Evolutionary conservation across 176 grass and related monocot genomes (phyloP).

Genomic region (Eragrostis nindensis): DNA sequence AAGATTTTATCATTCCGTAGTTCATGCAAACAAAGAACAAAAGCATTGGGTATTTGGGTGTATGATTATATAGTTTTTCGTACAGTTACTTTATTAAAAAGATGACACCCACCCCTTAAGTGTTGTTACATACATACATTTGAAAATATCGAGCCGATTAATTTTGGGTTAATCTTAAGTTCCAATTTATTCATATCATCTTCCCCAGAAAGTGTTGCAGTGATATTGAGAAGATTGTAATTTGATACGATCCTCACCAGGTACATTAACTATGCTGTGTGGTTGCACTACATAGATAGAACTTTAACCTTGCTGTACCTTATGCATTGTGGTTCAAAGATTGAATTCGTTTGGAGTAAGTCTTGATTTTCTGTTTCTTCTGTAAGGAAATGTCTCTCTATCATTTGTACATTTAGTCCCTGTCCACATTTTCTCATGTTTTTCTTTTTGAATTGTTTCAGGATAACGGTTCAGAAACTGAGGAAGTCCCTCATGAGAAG

Average conservation of each 20-base stretch:
- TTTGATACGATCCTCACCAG: neutral
- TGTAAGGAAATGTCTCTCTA: slow-evolving; percentile 13
- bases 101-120: neutral
- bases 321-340: slow-evolving; percentile 1
- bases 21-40: neutral
- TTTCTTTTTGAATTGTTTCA: slow-evolving; percentile 46
- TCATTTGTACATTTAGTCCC: slow-evolving; percentile 10
- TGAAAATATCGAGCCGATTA: neutral
- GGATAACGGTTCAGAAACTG: slow-evolving; percentile 57
- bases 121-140: neutral
- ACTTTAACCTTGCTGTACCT: neutral
- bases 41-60: neutral
- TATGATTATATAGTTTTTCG: neutral
- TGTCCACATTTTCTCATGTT: slow-evolving; percentile 38
- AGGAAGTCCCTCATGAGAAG: slow-evolving; percentile 50
- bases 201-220: neutral
- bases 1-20: slow-evolving; percentile 13
- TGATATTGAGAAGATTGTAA: neutral
- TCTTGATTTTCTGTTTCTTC: slow-evolving; percentile 30
- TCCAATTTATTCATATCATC: neutral
- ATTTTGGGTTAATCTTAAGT: neutral
- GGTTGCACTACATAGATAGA: neutral
- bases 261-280: neutral
- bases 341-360: slow-evolving; percentile 3
- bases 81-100: slow-evolving; percentile 7